Evolutionary conservation across 768 basidiomycete genomes (phyloP), one percentile per base, ranked within the genome.

Genomic region (Tylopilus subfusipes): DNA sequence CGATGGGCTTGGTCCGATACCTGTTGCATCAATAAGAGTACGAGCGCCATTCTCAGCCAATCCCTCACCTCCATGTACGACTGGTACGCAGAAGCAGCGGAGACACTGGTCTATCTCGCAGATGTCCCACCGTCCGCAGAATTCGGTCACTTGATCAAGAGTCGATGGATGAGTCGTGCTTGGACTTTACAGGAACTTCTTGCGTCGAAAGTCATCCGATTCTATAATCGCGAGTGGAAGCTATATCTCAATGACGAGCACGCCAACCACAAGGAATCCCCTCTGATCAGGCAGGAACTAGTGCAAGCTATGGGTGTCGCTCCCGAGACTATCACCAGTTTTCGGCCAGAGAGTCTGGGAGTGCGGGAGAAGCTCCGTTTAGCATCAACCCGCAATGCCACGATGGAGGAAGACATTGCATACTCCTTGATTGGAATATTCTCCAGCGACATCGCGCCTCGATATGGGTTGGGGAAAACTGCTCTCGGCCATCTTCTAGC

Each of bases 311-410:
- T 60, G 31, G 29, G 29, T 30, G 19, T 61, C 12, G 10, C 45
- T 16, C 42, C 38, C 4, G 13, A 29, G 14, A 48, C 31, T 2
- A 56, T 61, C 18, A 7, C 30, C 4, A 10, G 25, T 13, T 59
- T 57, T 13, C 48, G 42, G 9, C 58, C 55, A 2, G 39, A 50
- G 13, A 5, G 21, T 45, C 40, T 59, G 33, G 36, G 39, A 8
- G 45, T 52, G 14, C 54, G 54, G 14, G 54, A 50, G 33, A 58
- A 55, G n/a, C 55, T 59, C 18, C 53, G 48, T 13, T 40, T 56
- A n/a, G 55, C 50, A 24, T 54, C 54, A 14, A 44, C 25, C 18
- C 57, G 57, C 11, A 29, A 42, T 5, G 57, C 57, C 13, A 50
- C 42, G 0, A 12, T 31, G 12, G 51, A 56, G 12, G 57, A 56